Evolutionary conservation across 2,329 filamentous ascomycete species (phyloP), one percentile per base, ranked within the genome.

Genomic region (Xylariaceae sp.): DNA sequence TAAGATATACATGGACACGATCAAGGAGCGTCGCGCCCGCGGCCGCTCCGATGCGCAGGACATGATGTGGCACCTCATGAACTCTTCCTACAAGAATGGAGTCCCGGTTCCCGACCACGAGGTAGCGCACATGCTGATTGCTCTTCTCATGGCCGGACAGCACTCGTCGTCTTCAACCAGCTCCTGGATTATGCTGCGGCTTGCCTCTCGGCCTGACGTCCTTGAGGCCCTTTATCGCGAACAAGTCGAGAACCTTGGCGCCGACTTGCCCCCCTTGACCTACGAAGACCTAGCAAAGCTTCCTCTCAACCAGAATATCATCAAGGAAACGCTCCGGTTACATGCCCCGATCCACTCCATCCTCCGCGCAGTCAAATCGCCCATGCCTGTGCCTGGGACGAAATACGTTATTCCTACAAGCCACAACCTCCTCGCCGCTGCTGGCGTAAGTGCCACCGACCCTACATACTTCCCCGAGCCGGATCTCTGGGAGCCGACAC

Each of bases 321-420:
- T 96, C 66, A 92, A 90, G 69, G 89, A 96, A 67, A 94, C 89
- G 3, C 81, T 96, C 27, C 85, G 89, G 47, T 72, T 96, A 12
- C 86, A 96, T 62, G 85, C 88, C 1, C 89, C 89, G 1, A 96
- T 97, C 56, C 89, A 96, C 74, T 92, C 86, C 35, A 94, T 97
- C 57, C 78, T 97, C 73, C 87, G 89, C 54, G 85, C 86, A 53
- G 90, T 95, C 62, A 95, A 90, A 69, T 78, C 79, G 50, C 88
- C 89, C 43, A 87, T 96, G 76, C 75, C 80, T 9, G 76, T 95
- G 17, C 80, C 88, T 19, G 85, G 85, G 49, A 94, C 87, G 29
- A 83, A 83, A 52, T 94, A 83, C 58, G 78, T 86, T 40, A 79
- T 97, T 49, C 89, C 90, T 6, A 78, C 84, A 4, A 78, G 75